Evolutionary conservation across 176 grass and related monocot species (phyloP), one percentile per base, ranked within the genome.

Genomic region (Cenchrus purpureus): DNA sequence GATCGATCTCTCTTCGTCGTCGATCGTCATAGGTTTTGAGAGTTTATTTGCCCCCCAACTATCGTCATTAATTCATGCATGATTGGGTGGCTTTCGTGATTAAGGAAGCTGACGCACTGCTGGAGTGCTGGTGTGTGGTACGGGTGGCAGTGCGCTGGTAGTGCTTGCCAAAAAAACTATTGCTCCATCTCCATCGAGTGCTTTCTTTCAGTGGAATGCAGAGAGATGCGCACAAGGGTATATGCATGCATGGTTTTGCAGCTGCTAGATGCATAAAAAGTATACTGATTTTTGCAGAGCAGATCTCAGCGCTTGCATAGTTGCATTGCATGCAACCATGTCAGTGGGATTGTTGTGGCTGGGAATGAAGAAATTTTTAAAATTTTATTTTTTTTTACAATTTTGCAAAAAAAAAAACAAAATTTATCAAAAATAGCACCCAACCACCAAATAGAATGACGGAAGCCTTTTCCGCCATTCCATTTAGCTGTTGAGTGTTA

Each of bases 11-110:
- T 10, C 53, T 20, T 48, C 8, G n/a, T 77, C 37, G 44, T 64
- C 31, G 70, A 17, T 20, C 42, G 68, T 71, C 74, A 51, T 77
- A 37, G 58, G 58, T 83, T 83, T 34, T 17, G 37, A 40, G 37
- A 46, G 19, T 12, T 37, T 51, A 20, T 32, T 2, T 32, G 31
- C 31, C 31, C 29, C 19, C 46, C 32, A 63, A 15, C 22, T 13
- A 51, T 16, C 3, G 0, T 46, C 44, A 45, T 46, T 2, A 2
- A 44, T 29, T 25, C 19, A 1, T 16, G 59, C n/a, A 37, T 58
- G 52, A 68, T 68, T 45, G 12, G 20, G 45, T 5, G 48, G 51
- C 60, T 6, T 44, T 64, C 58, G 63, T 8, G 29, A 52, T 25
- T 25, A 51, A 28, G 74, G 70, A 60, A 70, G 14, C 7, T 50